phyloP scores from a whole-genome alignment of 306 rosid species.

The Begonia fuchsioides region DNA sequence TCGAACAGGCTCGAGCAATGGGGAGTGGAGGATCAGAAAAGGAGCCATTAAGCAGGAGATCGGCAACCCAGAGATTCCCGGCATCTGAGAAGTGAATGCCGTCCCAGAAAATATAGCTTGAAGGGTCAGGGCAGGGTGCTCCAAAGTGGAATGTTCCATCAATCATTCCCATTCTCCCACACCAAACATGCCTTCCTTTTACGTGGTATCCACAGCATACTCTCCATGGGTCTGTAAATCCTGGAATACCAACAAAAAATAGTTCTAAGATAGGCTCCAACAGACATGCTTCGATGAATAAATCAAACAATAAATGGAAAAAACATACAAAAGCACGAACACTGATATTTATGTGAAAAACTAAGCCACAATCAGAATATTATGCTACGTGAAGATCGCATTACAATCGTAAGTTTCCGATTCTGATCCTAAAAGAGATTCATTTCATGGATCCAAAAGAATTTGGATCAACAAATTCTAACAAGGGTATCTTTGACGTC shows the following conservation, averaged over 20 bases:
- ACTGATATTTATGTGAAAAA: no score
- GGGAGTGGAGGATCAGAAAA: conserved; percentile 49
- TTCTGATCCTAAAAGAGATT: no score
- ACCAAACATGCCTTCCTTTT: conserved; percentile 65
- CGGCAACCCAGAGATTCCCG: conserved; percentile 65
- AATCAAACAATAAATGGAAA: no score
- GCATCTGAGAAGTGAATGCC: conserved; percentile 88
- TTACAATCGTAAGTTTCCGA: no score
- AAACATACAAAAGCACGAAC: no score
- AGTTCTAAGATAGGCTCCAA: no score
- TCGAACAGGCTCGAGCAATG: conserved; percentile 53
- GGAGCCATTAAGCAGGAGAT: conserved; percentile 50
- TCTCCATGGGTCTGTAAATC: conserved; percentile 55
- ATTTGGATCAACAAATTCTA: no score
- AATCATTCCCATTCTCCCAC: conserved; percentile 40
- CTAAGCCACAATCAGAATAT: no score
- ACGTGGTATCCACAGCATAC: conserved; percentile 91
- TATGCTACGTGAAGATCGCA: no score
- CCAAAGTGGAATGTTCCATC: conserved; percentile 54
- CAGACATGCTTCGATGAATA: no score
- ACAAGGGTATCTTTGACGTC: no score
- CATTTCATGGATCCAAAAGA: no score
- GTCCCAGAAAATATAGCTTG: conserved; percentile 57
- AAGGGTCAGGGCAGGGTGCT: conserved; percentile 51
- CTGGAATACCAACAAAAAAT: conserved; percentile 15